Evolutionary conservation across 305 asterid genomes (phyloP), one percentile per base, ranked within the genome.

Genomic region (Fraxinus floribunda): DNA sequence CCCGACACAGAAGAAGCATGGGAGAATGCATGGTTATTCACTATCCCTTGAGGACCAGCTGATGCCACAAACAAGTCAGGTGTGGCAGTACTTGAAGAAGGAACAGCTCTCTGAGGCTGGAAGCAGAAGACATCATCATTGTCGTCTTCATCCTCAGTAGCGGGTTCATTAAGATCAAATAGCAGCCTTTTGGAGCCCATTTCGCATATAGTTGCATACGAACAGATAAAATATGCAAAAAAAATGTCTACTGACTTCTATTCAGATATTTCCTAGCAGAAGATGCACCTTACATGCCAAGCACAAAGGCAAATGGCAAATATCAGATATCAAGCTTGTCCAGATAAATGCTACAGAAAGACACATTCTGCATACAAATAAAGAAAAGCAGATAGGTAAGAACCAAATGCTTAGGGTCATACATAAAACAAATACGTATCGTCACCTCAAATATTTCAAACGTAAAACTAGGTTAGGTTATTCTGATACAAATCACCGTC

Each of bases 161-260:
- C 95, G 80, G 98, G 97, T 91, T 93, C 98, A 84, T 97, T 95
- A 89, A 97, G 99, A 91, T 97, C 98, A 91, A 97, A 92, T 81
- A 94, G 90, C 84, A 88, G 87, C 92, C 90, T 93, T 92, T 92
- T 95, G 88, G 98, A 93, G 85, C 95, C 97, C 99, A 97, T 97
- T 87, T 93, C 87, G 81, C 89, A 89, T 81, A 89, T 35, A 88
- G 89, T 86, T 82, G 95, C 95, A 93, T 89, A 88, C 90, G 90
- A 85, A 88, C 88, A 26, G 84, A 88, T 81, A 76, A 86, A 83
- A 85, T 89, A 82, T 85, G 84, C 80, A 91, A 89, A 86, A 91
- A 46, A 87, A 82, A 77, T 82, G 88, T 81, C 91, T 83, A 85
- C 74, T 77, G 80, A 77, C 83, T 86, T 85, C 83, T 82, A 83